Base-by-base conservation (phyloP, 2,329 filamentous ascomycete genomes). In the Aspergillus transmontanensis region DNA sequence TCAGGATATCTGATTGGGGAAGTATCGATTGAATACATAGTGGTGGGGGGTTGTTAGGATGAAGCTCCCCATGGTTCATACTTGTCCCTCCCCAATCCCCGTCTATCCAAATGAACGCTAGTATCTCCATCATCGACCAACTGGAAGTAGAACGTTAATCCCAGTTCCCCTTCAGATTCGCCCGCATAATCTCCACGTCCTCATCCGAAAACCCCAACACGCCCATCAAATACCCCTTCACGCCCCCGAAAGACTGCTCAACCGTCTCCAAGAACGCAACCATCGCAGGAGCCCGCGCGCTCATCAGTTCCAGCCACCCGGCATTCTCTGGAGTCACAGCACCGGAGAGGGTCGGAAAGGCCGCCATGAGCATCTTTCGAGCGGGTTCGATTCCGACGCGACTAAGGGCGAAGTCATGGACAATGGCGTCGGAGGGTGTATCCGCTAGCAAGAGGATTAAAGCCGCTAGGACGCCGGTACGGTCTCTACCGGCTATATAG, bases 401-500 rank as follows among this genome's bases (percentile, higher is more conserved):
- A 6, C 68, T 72, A 26, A 74, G 63, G 9, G 83, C 80, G 73
- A 93, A 94, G 74, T 94, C 91, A 11, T 83, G 76, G 0, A 88
- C 87, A 30, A 91, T 84, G 1, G 76, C 74, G 10, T 85, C 79
- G 64, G 87, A 82, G 0, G 83, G 76, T 0, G 90, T 86, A 5
- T 86, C 87, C 16, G 87, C 87, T 12, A 92, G 82, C 28, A 85
- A 79, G 26, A 92, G 81, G 3, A 94, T 76, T 21, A 94, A 71
- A 3, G 89, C 90, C 39, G 87, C 85, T n/a, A 93, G 76, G 3
- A 93, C 84, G 2, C 91, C 91, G 0, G 91, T 93, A 34, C 91
- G 84, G 74, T 94, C 91, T 77, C 93, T 94, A n/a, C 91, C 91
- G 0, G 90, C 90, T 3, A 86, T 89, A 26, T 6, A 16, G 14